Percentiles rank a stretch among this genome's conserved stretches.
Evolutionary conservation across 2,329 filamentous ascomycete genomes (phyloP).

Genomic region (Dactylellina cionopaga): DNA sequence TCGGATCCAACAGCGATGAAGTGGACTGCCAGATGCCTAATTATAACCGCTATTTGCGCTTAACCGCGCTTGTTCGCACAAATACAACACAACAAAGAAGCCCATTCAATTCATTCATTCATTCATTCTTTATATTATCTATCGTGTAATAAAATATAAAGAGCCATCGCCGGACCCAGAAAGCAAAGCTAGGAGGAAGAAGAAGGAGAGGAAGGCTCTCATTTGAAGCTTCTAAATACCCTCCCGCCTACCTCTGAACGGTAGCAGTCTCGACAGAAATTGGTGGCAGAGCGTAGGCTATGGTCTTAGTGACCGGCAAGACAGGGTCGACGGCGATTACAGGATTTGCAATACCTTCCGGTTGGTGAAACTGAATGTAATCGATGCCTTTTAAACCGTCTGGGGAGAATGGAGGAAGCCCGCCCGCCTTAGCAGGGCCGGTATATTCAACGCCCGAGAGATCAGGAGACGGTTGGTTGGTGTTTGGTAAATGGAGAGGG

Average conservation of each 20-base stretch:
- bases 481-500: conserved; percentile 7
- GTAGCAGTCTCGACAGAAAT: background rate
- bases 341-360: background rate
- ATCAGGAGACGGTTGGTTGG: background rate
- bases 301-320: background rate
- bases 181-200: background rate
- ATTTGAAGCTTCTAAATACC: background rate
- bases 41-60: too few species aligned
- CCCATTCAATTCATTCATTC: too few species aligned
- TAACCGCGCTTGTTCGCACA: too few species aligned
- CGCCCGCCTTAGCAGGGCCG: background rate
- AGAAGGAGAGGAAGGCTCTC: background rate
- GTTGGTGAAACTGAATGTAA: background rate
- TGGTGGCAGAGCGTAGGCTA: background rate
- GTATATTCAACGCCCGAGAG: background rate
- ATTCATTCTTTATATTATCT: too few species aligned
- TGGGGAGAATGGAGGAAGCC: background rate
- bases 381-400: background rate
- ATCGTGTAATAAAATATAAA: too few species aligned
- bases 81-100: too few species aligned
- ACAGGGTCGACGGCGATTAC: background rate
- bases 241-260: too few species aligned
- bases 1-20: background rate
- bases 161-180: too few species aligned
- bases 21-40: too few species aligned